Percentiles rank a stretch among this genome's conserved stretches.
phyloP scores from a whole-genome alignment of 495 filamentous ascomycete species.

The Xylaria longipes region DNA sequence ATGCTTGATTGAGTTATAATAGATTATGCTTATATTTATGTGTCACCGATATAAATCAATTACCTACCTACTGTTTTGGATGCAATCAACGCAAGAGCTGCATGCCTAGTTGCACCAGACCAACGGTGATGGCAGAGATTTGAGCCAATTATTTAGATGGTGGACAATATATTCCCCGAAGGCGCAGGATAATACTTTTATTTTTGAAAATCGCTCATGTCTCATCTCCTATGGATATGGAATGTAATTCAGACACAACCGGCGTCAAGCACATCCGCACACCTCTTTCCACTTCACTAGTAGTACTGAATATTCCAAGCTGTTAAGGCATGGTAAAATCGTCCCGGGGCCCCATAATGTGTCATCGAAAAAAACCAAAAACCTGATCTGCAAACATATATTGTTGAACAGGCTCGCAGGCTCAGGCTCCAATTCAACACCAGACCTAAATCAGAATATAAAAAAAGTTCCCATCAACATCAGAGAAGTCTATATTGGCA shows the following conservation, averaged over 20 bases:
- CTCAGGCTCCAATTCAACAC: conserved; percentile 3
- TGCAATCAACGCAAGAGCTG: neutral
- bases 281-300: neutral
- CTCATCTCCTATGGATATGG: neutral
- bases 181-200: neutral
- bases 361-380: conserved; percentile 4
- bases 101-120: neutral
- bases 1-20: neutral
- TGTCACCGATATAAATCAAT: too few species aligned
- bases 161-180: neutral
- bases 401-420: neutral
- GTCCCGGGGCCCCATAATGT: neutral
- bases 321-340: neutral
- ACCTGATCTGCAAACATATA: neutral
- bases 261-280: neutral
- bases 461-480: neutral
- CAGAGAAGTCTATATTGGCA: conserved; percentile 22
- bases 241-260: neutral
- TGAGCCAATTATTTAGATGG: neutral
- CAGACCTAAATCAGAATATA: conserved; percentile 1
- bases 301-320: neutral
- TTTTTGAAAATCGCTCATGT: neutral
- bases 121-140: neutral
- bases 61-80: neutral
- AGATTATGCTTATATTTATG: neutral